phyloP scores from a whole-genome alignment of 768 basidiomycete genomes.

The Tylopilus sp. region DNA sequence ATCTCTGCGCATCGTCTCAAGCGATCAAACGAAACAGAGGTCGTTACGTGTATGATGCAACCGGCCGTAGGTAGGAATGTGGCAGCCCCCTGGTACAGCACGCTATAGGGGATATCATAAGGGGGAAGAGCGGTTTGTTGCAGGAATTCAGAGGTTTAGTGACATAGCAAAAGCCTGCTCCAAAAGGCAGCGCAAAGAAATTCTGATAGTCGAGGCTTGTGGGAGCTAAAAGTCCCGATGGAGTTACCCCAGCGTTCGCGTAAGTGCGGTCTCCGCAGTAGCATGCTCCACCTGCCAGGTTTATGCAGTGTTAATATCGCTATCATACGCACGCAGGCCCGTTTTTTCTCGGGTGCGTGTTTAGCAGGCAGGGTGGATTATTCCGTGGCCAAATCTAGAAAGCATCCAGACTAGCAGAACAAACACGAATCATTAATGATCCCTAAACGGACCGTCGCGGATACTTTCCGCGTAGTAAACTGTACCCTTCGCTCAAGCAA shows the following conservation, averaged over 20 bases:
- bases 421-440: not conserved
- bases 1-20: not conserved
- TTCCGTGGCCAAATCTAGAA: not conserved
- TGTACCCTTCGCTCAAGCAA: not conserved
- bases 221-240: constrained; percentile 3
- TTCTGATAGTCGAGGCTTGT: not conserved
- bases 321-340: not conserved
- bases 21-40: not conserved
- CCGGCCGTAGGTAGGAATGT: constrained; percentile 1
- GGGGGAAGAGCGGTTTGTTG: not conserved
- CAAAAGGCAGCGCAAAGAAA: not conserved
- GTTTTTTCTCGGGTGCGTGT: not conserved
- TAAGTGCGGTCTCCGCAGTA: not conserved
- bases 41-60: not conserved
- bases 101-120: not conserved
- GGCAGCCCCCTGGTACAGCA: not conserved
- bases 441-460: not conserved
- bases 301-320: not conserved
- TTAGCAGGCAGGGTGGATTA: no score
- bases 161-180: not conserved
- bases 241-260: not conserved
- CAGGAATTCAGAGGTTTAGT: not conserved
- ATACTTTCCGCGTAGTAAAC: not conserved
- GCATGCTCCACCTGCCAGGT: constrained; percentile 8
- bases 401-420: not conserved